A percentile compares a stretch with the other conserved stretches of the same genome.
These are phyloP conservation scores for Ambrosia artemisiifolia DNA, from an alignment of 129 eudicot genomes.

Conservation along the genomic window DNA sequence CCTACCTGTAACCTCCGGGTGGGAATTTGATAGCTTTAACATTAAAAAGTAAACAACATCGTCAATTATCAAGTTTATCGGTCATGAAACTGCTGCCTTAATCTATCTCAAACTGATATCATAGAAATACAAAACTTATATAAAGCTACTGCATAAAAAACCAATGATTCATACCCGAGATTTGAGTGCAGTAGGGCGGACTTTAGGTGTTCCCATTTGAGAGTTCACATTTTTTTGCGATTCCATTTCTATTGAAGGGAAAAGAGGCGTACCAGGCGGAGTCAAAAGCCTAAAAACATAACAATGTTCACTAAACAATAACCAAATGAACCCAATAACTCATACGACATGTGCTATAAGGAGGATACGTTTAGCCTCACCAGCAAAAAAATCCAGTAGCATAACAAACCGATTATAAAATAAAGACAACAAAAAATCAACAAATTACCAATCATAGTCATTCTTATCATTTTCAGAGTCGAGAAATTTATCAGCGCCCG, in stretches of 20 bases:
- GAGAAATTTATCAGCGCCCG: slow-evolving; percentile 84
- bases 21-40: slow-evolving; percentile 78
- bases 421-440: neutral
- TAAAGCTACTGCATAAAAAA: slow-evolving; percentile 9
- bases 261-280: slow-evolving; percentile 98
- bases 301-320: slow-evolving; percentile 6
- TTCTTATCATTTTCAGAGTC: slow-evolving; percentile 87
- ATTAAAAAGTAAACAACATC: slow-evolving; percentile 5
- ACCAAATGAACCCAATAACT: neutral
- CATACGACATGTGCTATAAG: neutral
- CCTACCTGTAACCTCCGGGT: slow-evolving; percentile 54
- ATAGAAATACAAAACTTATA: neutral
- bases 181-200: slow-evolving; percentile 77
- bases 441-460: slow-evolving; percentile 89
- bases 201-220: slow-evolving; percentile 73
- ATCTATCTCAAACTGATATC: neutral
- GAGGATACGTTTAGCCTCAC: no score
- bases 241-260: slow-evolving; percentile 91
- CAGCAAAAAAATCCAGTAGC: neutral
- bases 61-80: neutral
- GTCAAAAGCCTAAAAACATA: slow-evolving; percentile 82
- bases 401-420: slow-evolving; percentile 1
- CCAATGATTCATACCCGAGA: slow-evolving; percentile 67
- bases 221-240: slow-evolving; percentile 52
- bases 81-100: neutral